Evolutionary conservation across 1,284 basidiomycete genomes (phyloP).

Genomic region (Thelephora terrestris): DNA sequence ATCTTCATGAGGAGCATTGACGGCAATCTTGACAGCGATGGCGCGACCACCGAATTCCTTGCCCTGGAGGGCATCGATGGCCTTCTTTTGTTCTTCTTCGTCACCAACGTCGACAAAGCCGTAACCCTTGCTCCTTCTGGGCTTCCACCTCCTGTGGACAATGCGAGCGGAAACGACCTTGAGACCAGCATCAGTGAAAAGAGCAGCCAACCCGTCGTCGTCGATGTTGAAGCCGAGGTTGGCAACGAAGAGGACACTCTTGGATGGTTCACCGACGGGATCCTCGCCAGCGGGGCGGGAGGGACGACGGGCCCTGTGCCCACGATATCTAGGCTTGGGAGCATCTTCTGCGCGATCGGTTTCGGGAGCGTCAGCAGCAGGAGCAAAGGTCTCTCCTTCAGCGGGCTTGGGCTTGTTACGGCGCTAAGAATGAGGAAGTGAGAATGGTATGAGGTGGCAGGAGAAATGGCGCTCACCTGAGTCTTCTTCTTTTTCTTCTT

Average conservation of each 20-base stretch:
- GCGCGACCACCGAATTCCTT: slow-evolving; percentile 72
- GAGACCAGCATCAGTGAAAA: slow-evolving; percentile 81
- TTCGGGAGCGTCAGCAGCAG: slow-evolving; percentile 26
- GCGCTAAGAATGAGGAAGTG: slow-evolving; percentile 29
- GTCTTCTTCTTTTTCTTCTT: slow-evolving; percentile 75
- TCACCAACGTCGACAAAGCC: slow-evolving; percentile 87
- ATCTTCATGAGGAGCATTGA: slow-evolving; percentile 41
- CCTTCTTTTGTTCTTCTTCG: slow-evolving; percentile 79
- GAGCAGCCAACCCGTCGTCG: slow-evolving; percentile 61
- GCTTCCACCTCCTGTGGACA: slow-evolving; percentile 71
- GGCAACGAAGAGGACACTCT: slow-evolving; percentile 87
- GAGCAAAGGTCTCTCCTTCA: slow-evolving; percentile 28
- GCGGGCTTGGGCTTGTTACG: slow-evolving; percentile 40
- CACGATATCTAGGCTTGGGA: slow-evolving; percentile 51
- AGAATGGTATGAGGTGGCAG: slow-evolving; percentile 1
- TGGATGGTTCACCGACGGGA: slow-evolving; percentile 70
- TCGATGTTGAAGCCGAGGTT: slow-evolving; percentile 90
- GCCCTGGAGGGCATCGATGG: slow-evolving; percentile 71
- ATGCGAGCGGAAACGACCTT: slow-evolving; percentile 77
- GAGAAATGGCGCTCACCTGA: slow-evolving; percentile 34
- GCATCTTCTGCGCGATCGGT: slow-evolving; percentile 22
- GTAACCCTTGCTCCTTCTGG: slow-evolving; percentile 84
- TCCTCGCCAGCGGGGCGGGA: slow-evolving; percentile 64
- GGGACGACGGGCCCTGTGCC: slow-evolving; percentile 46
- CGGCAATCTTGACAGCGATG: slow-evolving; percentile 84